Evolutionary conservation across 306 rosid species (phyloP).

Genomic region (Rosa lucieae): DNA sequence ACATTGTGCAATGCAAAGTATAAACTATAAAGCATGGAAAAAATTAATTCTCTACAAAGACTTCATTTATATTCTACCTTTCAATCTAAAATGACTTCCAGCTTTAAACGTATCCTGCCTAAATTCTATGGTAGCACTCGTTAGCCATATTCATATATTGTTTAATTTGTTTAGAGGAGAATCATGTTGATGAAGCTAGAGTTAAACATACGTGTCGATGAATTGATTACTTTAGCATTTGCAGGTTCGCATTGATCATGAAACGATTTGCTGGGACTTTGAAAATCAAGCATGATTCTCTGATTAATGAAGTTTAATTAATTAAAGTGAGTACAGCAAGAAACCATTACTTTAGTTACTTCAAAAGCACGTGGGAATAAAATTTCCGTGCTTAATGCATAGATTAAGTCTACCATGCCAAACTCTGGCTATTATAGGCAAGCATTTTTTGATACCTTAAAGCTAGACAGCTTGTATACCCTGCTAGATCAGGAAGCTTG

Average conservation of each 20-base stretch:
- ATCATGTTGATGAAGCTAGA: not conserved
- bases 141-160: not conserved
- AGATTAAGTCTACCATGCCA: not conserved
- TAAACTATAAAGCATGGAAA: not conserved
- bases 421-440: not conserved
- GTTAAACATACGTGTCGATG: not conserved
- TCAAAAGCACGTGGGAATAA: not conserved
- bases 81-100: not conserved
- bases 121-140: not conserved
- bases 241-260: constrained; percentile 5
- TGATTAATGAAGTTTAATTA: not conserved
- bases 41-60: not conserved
- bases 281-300: constrained; percentile 7
- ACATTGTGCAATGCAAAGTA: not conserved
- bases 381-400: not conserved
- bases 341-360: not conserved
- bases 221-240: not conserved
- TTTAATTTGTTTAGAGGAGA: not conserved
- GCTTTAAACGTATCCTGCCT: not conserved
- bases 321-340: constrained; percentile 23
- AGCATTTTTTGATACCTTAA: constrained; percentile 34
- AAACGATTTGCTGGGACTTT: not conserved
- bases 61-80: not conserved
- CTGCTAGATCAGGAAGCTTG: constrained; percentile 2
- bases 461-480: constrained; percentile 42